Conservation (phyloP, 1,284 basidiomycete genomes). For the Ceratobasidium theobromae region DNA sequence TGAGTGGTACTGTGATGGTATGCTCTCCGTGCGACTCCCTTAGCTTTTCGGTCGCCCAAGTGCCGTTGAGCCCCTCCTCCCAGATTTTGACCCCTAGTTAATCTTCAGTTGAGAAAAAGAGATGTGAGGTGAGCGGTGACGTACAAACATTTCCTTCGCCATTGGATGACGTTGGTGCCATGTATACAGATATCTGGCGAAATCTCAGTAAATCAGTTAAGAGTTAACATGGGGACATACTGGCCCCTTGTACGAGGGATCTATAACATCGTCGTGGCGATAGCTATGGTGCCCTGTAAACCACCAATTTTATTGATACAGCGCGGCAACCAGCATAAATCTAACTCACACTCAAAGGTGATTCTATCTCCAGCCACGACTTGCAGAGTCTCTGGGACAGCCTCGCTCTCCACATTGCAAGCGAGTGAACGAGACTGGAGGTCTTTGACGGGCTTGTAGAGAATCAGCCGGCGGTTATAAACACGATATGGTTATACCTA, state of each 20-base stretch:
- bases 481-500: neutral
- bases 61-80: neutral
- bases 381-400: neutral
- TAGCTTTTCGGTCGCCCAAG: constrained; percentile 16
- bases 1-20: constrained; percentile 25
- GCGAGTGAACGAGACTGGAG: neutral
- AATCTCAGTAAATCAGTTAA: neutral
- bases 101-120: neutral
- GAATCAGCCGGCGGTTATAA: neutral
- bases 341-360: constrained; percentile 2
- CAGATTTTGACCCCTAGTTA: neutral
- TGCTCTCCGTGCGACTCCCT: constrained; percentile 29
- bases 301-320: neutral
- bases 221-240: neutral
- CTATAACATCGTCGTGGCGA: neutral
- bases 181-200: neutral
- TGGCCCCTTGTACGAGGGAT: neutral
- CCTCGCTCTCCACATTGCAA: constrained; percentile 2
- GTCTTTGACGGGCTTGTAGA: constrained; percentile 11
- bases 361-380: constrained; percentile 2
- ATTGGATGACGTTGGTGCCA: neutral
- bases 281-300: neutral
- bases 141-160: neutral
- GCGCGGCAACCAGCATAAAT: neutral
- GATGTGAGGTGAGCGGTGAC: neutral